Base-by-base conservation (phyloP, 495 filamentous ascomycete genomes). In the Penicillium macrosclerotiorum region DNA sequence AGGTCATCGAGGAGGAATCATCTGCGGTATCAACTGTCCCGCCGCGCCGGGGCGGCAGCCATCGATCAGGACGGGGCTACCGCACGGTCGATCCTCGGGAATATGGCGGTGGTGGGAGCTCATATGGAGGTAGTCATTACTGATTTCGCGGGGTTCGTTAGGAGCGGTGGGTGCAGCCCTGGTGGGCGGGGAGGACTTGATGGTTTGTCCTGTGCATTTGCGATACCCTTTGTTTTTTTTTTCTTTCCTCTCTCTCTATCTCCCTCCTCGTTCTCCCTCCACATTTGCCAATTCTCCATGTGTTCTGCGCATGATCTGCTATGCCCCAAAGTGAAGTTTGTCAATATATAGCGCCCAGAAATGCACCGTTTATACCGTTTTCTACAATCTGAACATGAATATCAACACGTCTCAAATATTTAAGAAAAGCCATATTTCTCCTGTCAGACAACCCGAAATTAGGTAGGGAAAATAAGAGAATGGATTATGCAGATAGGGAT, bases 1-100 rank as follows among this genome's bases (percentile, higher is more conserved):
- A 64, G 57, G 60, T 64, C 14, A 41, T 63, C 52, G 67, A 68
- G 43, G 67, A 68, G 47, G 51, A 62, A 39, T 60, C 54, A 12
- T 54, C 46, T 7, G 45, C 13, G 0, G 9, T 54, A 23, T 60
- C 56, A 12, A 44, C 54, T 26, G 12, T 37, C 12, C 52, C 53
- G 20, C 49, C 54, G 5, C 37, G 37, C 54, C 51, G 14, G 17
- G 31, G 49, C 11, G 57, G 63, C 37, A 57, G 57, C 34, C 40
- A 57, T 49, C 40, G 55, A 26, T 55, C 55, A 54, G 55, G 45
- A 19, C 8, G 37, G 23, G 25, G 38, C 8, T 51, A 45, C 39
- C 50, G 57, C 34, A 50, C 33, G 23, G 51, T 65, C 39, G 52
- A 62, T 53, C 55, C 59, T 11, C 13, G 44, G 36, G 60, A 56